Evolutionary conservation across 345 rosid species (phyloP).

Genomic region (Salix arbutifolia): DNA sequence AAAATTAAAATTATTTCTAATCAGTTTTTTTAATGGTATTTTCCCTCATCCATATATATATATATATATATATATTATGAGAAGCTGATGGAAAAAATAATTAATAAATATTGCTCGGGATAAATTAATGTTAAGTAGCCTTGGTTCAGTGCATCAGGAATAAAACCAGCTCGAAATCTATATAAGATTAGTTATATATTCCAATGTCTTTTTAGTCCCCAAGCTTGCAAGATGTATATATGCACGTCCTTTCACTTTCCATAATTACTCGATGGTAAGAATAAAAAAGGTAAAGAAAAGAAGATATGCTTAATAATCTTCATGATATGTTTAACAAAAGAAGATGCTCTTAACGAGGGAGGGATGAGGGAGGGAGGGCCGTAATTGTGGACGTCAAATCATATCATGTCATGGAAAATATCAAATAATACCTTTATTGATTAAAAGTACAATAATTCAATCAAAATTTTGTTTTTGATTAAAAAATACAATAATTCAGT

Average conservation of each 20-base stretch:
- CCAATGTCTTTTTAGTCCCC: background rate
- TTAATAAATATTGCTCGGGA: background rate
- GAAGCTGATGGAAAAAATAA: background rate
- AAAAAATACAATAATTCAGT: background rate
- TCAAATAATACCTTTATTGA: background rate
- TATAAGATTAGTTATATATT: background rate
- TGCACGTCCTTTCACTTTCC: background rate
- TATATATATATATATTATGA: background rate
- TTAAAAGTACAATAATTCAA: too few species aligned
- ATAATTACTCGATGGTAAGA: too few species aligned
- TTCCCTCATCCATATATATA: too few species aligned
- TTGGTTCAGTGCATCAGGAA: background rate
- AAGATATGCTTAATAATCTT: background rate
- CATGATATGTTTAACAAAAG: too few species aligned
- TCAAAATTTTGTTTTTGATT: too few species aligned
- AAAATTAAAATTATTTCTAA: too few species aligned
- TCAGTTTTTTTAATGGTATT: too few species aligned
- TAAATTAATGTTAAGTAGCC: background rate
- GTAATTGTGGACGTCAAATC: too few species aligned
- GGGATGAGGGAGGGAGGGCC: background rate
- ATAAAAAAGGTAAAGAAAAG: too few species aligned
- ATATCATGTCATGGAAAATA: too few species aligned
- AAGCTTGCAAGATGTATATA: background rate
- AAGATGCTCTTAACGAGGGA: background rate
- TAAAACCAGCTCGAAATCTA: background rate